Evolutionary conservation across 2,329 filamentous ascomycete genomes (phyloP).

Genomic region (Didymella arachidicola): DNA sequence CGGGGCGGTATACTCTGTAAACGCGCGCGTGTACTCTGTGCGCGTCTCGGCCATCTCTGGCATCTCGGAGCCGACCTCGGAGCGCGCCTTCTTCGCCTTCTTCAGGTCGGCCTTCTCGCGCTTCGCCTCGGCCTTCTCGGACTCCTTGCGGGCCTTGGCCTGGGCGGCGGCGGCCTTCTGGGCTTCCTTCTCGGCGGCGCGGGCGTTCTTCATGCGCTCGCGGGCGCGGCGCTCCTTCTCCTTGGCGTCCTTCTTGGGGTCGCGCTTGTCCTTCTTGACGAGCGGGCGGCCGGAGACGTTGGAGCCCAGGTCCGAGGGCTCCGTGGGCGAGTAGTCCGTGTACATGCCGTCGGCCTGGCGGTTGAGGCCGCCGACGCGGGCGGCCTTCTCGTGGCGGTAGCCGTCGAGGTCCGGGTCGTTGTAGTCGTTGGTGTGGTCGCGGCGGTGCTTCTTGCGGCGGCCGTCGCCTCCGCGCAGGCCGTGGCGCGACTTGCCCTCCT

Average conservation of each 20-base stretch:
- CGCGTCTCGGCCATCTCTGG: slow-evolving; percentile 41
- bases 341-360: slow-evolving; percentile 77
- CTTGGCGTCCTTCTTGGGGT: slow-evolving; percentile 51
- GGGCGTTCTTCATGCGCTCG: slow-evolving; percentile 61
- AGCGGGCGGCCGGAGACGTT: slow-evolving; percentile 56
- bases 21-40: slow-evolving; percentile 36
- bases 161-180: slow-evolving; percentile 44
- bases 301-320: slow-evolving; percentile 65
- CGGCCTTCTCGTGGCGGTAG: slow-evolving; percentile 87
- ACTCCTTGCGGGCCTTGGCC: slow-evolving; percentile 56
- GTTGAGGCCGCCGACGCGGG: slow-evolving; percentile 89
- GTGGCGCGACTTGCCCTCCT: slow-evolving; percentile 52
- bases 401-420: slow-evolving; percentile 71
- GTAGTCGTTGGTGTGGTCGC: slow-evolving; percentile 62
- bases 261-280: slow-evolving; percentile 52
- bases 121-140: slow-evolving; percentile 47
- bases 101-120: slow-evolving; percentile 53
- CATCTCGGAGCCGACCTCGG: slow-evolving; percentile 40
- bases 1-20: slow-evolving; percentile 41
- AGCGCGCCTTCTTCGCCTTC: slow-evolving; percentile 52
- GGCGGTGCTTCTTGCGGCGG: slow-evolving; percentile 59
- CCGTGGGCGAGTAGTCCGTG: slow-evolving; percentile 78
- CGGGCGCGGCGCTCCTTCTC: slow-evolving; percentile 53
- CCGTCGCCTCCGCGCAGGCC: slow-evolving; percentile 55
- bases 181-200: slow-evolving; percentile 49